A percentile compares a stretch with the other conserved stretches of the same genome.
These are phyloP conservation scores for Thraustochytrium striatum DNA, from an alignment of 352 stramenopile genomes.

Conservation along the genomic window DNA sequence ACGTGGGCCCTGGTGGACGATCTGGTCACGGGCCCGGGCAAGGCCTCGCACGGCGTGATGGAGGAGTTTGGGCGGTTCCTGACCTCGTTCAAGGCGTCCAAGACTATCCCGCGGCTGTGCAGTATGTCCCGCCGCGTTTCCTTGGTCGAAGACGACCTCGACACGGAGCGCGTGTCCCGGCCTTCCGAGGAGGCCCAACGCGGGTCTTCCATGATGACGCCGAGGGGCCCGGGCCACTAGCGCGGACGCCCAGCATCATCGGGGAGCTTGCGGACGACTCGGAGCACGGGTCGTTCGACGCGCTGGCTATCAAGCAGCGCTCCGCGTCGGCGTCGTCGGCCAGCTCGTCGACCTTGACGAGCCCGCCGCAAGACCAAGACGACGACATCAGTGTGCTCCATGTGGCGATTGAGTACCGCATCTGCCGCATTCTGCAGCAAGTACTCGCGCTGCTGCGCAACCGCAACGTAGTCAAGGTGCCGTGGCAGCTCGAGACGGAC, in stretches of 20 bases:
- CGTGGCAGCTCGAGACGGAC: constrained; percentile 11
- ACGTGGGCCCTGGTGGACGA: constrained; percentile 20
- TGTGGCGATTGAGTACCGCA: constrained; percentile 28
- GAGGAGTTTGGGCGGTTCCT: constrained; percentile 42
- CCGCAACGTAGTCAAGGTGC: constrained; percentile 5
- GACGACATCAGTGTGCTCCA: constrained; percentile 33
- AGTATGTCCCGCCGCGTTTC: constrained; percentile 19
- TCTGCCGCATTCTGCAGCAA: constrained; percentile 25
- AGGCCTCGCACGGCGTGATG: constrained; percentile 6
- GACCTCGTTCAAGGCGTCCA: constrained; percentile 25
- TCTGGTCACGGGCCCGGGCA: background rate
- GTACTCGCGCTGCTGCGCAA: constrained; percentile 16
- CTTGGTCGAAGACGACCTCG: background rate
- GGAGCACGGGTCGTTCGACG: background rate
- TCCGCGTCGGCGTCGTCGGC: background rate
- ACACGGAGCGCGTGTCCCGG: background rate
- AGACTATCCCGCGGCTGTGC: constrained; percentile 27
- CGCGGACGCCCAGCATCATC: background rate
- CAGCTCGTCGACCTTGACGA: constrained; percentile 23
- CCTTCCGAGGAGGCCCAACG: no score
- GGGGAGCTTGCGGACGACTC: background rate
- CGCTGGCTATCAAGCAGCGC: no score
- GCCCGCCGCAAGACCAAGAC: background rate
- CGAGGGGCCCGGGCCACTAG: background rate
- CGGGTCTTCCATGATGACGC: no score